Conservation (phyloP, 2,329 filamentous ascomycete species). For the Kalmusia sp. region DNA sequence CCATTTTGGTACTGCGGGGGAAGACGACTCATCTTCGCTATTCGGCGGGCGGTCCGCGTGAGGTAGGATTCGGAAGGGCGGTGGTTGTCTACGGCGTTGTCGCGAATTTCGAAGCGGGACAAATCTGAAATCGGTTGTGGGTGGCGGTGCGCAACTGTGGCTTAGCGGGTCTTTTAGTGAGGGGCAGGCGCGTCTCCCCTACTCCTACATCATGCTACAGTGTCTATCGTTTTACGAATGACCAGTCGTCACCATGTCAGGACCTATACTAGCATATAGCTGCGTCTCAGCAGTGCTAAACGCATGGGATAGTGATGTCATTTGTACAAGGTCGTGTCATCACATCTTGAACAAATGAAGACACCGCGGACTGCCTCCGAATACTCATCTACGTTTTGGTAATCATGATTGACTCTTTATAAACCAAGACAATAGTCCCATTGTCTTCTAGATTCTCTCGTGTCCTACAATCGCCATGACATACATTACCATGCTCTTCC, state of each 20-base stretch:
- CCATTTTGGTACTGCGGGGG: slow-evolving; percentile 50
- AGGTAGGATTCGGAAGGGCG: slow-evolving; percentile 8
- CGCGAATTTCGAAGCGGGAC: slow-evolving; percentile 14
- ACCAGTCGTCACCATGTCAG: no score
- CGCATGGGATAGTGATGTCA: no score
- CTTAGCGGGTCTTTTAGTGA: background rate
- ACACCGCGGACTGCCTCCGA: background rate
- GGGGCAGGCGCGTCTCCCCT: background rate
- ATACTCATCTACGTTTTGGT: background rate
- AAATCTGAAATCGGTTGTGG: slow-evolving; percentile 20
- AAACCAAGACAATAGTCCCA: no score
- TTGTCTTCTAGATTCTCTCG: background rate
- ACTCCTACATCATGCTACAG: no score
- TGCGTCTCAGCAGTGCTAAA: no score
- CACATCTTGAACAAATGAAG: no score
- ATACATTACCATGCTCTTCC: slow-evolving; percentile 33
- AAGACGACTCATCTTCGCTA: slow-evolving; percentile 31
- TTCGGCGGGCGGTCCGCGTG: slow-evolving; percentile 15
- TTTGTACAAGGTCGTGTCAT: no score
- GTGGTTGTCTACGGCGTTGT: slow-evolving; percentile 17
- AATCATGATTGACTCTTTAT: background rate
- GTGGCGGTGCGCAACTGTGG: slow-evolving; percentile 5
- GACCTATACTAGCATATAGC: no score
- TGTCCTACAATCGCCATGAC: slow-evolving; percentile 28
- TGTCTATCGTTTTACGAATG: no score